phyloP scores from a whole-genome alignment of 2,329 filamentous ascomycete genomes.

The Nemania sp. region DNA sequence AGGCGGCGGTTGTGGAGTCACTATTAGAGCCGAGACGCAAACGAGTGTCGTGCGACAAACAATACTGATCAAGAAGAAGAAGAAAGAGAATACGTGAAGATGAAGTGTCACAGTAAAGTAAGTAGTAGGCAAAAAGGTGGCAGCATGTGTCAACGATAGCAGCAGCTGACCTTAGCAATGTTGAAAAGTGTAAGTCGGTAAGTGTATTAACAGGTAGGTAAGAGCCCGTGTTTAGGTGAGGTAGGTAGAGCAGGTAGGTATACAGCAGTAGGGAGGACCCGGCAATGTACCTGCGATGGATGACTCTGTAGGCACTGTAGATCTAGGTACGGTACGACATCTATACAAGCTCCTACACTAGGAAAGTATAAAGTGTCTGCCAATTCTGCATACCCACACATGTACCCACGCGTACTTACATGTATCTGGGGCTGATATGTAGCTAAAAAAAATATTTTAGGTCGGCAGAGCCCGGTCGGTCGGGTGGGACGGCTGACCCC shows the following conservation, averaged over 20 bases:
- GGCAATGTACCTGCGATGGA: constrained; percentile 3
- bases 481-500: neutral
- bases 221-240: neutral
- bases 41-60: constrained; percentile 27
- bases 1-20: constrained; percentile 28
- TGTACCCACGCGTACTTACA: neutral
- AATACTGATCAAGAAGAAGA: too few relatives aligned
- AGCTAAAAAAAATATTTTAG: constrained; percentile 10
- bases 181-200: neutral
- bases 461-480: constrained; percentile 5
- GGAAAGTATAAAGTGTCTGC: neutral
- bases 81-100: neutral
- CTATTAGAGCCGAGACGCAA: constrained; percentile 31
- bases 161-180: neutral
- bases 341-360: neutral
- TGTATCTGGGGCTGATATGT: neutral
- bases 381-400: neutral
- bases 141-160: neutral
- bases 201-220: too few relatives aligned
- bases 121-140: neutral
- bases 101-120: neutral
- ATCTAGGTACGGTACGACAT: neutral
- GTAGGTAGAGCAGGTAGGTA: neutral
- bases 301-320: too few relatives aligned
- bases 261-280: neutral